Base-by-base conservation (phyloP, 495 filamentous ascomycete species). In the Pyronema domesticum region DNA sequence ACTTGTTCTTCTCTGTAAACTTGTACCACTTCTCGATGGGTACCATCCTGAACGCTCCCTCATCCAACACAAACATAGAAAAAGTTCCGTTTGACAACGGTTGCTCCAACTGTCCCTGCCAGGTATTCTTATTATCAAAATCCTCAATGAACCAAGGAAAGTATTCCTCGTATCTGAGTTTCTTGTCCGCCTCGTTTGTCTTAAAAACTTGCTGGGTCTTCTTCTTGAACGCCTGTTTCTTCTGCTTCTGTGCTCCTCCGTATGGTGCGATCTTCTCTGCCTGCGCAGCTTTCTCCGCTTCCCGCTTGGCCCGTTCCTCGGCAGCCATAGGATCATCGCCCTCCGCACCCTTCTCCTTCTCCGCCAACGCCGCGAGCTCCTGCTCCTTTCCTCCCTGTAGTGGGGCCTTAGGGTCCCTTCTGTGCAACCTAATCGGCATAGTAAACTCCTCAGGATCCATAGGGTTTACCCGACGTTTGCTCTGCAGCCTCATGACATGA, bases 71-170 rank as follows among this genome's bases (percentile, higher is more conserved):
- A 54, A 98, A 78, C 19, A 88, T 80, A 6, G 83, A 81, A 62
- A 82, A 78, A 56, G 77, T 76, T 0, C 76, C 78, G 44, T 89
- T 80, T 0, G 87, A 93, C 46, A 95, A 70, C 19, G 83, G 82
- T 9, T 80, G 80, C 63, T 95, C 83, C 58, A 95, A 94, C 43
- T 80, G 83, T 15, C 89, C 93, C 19, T 89, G 81, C 88, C 88
- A 98, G 1, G 81, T 82, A 58, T 93, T 84, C 62, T 86, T 93
- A 62, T 86, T 83, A 60, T 95, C 89, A 52, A 88, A 93, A 67
- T 98, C 91, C 63, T 98, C 91, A 46, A 98, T 67, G 65, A 95
- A 88, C 91, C 91, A 98, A 8, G 93, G 93, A 40, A 94, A 69
- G 7, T 86, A 83, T 63, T 98, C 91, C 65, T 98, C 93, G 58